These are phyloP conservation scores for Paraphysoderma sedebokerense DNA, from an alignment of 371 early-diverging fungal species.

Conservation along the genomic window DNA sequence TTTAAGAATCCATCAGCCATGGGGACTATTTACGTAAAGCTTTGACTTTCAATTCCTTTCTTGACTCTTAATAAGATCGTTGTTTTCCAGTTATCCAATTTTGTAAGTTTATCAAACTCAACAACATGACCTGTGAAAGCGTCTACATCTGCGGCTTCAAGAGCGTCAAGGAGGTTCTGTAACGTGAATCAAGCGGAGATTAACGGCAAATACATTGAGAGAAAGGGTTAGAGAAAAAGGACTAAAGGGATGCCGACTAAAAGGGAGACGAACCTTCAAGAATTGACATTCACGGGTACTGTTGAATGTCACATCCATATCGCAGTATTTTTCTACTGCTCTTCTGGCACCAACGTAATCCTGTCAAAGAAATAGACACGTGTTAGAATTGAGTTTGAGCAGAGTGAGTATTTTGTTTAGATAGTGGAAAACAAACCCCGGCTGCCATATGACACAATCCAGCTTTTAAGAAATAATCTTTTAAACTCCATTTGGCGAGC, in stretches of 20 bases:
- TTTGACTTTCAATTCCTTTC: conserved; percentile 44
- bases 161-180: conserved; percentile 47
- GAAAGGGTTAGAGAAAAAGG: too few species aligned
- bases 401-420: not conserved
- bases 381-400: not conserved
- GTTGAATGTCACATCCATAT: conserved; percentile 69
- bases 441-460: conserved; percentile 69
- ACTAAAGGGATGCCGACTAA: too few species aligned
- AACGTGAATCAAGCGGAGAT: too few species aligned
- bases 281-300: conserved; percentile 73
- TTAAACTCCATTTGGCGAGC: conserved; percentile 81
- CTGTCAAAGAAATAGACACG: conserved; percentile 14
- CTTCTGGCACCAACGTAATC: conserved; percentile 53
- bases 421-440: conserved; percentile 18
- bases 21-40: conserved; percentile 10
- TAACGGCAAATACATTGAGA: too few species aligned
- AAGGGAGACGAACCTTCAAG: conserved; percentile 38
- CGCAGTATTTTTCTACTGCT: conserved; percentile 57
- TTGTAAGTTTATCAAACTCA: conserved; percentile 68
- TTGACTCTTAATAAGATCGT: conserved; percentile 72
- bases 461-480: conserved; percentile 88
- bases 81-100: conserved; percentile 91
- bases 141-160: conserved; percentile 59
- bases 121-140: conserved; percentile 59
- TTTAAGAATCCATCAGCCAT: too few species aligned